Evolutionary conservation across 1,139 yeast species (phyloP).

Genomic region (Suhomyces terraborum): DNA sequence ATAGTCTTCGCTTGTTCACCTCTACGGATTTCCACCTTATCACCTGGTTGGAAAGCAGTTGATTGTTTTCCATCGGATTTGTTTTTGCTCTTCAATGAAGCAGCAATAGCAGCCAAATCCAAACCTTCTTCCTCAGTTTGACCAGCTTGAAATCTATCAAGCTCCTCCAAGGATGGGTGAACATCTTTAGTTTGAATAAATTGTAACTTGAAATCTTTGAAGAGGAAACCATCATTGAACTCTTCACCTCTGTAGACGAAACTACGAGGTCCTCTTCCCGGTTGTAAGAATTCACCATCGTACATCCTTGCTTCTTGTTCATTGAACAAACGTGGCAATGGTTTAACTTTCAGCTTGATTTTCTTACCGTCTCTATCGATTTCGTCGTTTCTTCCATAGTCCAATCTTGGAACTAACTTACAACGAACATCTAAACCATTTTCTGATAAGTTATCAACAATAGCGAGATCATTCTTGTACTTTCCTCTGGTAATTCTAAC

Average conservation of each 20-base stretch:
- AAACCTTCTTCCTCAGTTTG: slow-evolving; percentile 71
- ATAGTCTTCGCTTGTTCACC: slow-evolving; percentile 93
- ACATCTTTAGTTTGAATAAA: slow-evolving; percentile 81
- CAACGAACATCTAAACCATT: slow-evolving; percentile 93
- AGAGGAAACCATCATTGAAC: slow-evolving; percentile 83
- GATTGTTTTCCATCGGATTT: slow-evolving; percentile 32
- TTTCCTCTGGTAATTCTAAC: slow-evolving; percentile 89
- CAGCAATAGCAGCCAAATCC: slow-evolving; percentile 83
- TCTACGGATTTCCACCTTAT: slow-evolving; percentile 83
- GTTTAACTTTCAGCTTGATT: slow-evolving; percentile 61
- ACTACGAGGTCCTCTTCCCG: slow-evolving; percentile 73
- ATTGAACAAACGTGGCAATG: slow-evolving; percentile 82
- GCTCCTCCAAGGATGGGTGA: slow-evolving; percentile 84
- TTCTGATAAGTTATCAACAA: slow-evolving; percentile 90
- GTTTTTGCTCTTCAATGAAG: slow-evolving; percentile 67
- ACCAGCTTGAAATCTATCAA: slow-evolving; percentile 78
- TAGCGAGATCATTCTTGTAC: slow-evolving; percentile 90
- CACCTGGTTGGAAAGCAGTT: slow-evolving; percentile 85
- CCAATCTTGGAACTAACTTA: slow-evolving; percentile 89
- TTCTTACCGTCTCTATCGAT: slow-evolving; percentile 57
- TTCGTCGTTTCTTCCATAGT: slow-evolving; percentile 74
- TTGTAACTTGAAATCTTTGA: slow-evolving; percentile 82
- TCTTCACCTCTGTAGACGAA: slow-evolving; percentile 84
- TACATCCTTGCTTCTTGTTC: slow-evolving; percentile 64
- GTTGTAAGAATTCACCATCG: slow-evolving; percentile 60